phyloP scores from a whole-genome alignment of 495 filamentous ascomycete genomes.

The Margaritispora aquatica region DNA sequence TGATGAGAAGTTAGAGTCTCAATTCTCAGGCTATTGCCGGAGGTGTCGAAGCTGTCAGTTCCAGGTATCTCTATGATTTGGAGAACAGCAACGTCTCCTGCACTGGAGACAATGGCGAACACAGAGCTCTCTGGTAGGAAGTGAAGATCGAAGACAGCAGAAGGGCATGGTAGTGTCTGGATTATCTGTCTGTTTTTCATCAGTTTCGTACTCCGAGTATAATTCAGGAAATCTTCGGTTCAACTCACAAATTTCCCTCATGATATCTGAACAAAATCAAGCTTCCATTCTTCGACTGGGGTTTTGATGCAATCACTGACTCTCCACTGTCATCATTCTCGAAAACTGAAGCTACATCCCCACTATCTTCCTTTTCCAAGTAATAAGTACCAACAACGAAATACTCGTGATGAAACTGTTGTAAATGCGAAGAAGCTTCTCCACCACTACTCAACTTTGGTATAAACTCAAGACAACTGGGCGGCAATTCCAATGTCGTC shows the following conservation, averaged over 20 bases:
- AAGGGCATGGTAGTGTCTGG: slow-evolving; percentile 49
- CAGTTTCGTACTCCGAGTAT: slow-evolving; percentile 4
- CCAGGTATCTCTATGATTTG: not conserved
- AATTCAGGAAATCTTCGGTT: not conserved
- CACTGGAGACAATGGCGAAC: slow-evolving; percentile 37
- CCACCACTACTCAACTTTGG: slow-evolving; percentile 27
- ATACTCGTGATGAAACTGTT: slow-evolving; percentile 31
- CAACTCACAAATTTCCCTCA: slow-evolving; percentile 45
- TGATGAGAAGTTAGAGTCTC: slow-evolving; percentile 4
- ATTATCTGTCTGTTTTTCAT: slow-evolving; percentile 4
- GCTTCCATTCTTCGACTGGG: slow-evolving; percentile 56
- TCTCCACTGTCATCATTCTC: slow-evolving; percentile 10
- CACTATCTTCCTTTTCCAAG: slow-evolving; percentile 44
- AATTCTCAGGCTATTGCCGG: not conserved
- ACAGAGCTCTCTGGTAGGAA: slow-evolving; percentile 38
- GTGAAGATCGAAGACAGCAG: slow-evolving; percentile 79
- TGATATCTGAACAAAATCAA: slow-evolving; percentile 57
- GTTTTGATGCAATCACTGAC: slow-evolving; percentile 17
- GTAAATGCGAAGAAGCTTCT: not conserved
- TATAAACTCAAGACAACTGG: slow-evolving; percentile 81
- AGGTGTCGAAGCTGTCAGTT: not conserved
- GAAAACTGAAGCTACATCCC: not conserved
- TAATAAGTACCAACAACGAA: slow-evolving; percentile 86
- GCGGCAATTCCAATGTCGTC: slow-evolving; percentile 50
- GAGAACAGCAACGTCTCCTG: not conserved